A percentile compares a stretch with the other conserved stretches of the same genome.
phyloP scores from a whole-genome alignment of 108 stramenopile genomes.

The Seminavis robusta region DNA sequence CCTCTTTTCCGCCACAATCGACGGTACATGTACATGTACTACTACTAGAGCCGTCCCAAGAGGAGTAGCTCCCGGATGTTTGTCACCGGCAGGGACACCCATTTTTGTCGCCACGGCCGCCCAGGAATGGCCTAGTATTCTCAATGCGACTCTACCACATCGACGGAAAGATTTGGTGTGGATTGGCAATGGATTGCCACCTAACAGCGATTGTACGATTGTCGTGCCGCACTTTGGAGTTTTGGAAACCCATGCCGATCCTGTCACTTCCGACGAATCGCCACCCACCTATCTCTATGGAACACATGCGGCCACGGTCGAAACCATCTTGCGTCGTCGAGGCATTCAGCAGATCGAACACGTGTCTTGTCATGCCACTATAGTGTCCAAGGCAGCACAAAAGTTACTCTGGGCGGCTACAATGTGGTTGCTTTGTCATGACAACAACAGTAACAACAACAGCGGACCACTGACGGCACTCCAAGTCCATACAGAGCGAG shows the following conservation, averaged over 20 bases:
- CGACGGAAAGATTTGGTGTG: slow-evolving; percentile 61
- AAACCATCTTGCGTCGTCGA: slow-evolving; percentile 25
- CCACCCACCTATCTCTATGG: slow-evolving; percentile 65
- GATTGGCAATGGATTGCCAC: slow-evolving; percentile 52
- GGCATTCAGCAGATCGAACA: slow-evolving; percentile 34
- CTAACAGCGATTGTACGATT: slow-evolving; percentile 19
- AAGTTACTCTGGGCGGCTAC: slow-evolving; percentile 64
- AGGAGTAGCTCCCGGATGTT: slow-evolving; percentile 55
- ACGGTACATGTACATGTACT: background rate
- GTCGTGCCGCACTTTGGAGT: slow-evolving; percentile 49
- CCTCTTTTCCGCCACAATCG: background rate
- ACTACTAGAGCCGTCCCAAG: slow-evolving; percentile 29
- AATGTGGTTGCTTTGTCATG: slow-evolving; percentile 64
- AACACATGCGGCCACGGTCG: slow-evolving; percentile 36
- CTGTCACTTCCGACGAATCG: slow-evolving; percentile 17
- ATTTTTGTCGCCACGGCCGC: slow-evolving; percentile 56
- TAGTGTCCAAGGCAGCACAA: slow-evolving; percentile 28
- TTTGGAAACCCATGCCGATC: slow-evolving; percentile 5
- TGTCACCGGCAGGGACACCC: slow-evolving; percentile 27
- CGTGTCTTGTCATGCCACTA: slow-evolving; percentile 13
- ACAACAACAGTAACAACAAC: slow-evolving; percentile 1
- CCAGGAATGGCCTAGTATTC: slow-evolving; percentile 34
- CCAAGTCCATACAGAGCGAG: slow-evolving; percentile 37
- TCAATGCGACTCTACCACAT: slow-evolving; percentile 31
- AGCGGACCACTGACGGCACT: slow-evolving; percentile 32